phyloP scores from a whole-genome alignment of 257 asterid genomes.

The Salvia rosmarinus region DNA sequence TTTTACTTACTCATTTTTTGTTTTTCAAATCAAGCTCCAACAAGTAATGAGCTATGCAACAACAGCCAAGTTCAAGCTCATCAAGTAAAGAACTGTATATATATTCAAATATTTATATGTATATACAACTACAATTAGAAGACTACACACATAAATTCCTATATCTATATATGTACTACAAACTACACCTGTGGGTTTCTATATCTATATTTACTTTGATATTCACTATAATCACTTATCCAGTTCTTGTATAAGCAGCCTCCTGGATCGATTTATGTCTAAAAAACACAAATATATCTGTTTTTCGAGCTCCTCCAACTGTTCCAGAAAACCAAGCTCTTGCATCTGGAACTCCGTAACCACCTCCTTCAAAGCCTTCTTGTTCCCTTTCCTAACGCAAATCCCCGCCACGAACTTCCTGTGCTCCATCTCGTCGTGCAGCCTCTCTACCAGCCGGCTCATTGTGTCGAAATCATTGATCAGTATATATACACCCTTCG shows the following conservation, averaged over 20 bases:
- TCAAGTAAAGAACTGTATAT: too few species aligned
- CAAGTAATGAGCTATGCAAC: too few species aligned
- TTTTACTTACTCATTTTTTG: too few species aligned
- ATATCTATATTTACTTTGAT: not conserved
- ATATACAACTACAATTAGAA: too few species aligned
- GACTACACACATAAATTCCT: too few species aligned
- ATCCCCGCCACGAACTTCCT: conserved; percentile 48
- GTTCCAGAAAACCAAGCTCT: conserved; percentile 45
- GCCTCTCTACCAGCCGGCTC: conserved; percentile 50
- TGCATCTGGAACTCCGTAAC: conserved; percentile 47
- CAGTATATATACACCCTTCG: conserved; percentile 61
- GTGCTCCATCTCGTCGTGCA: conserved; percentile 64
- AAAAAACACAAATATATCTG: conserved; percentile 65
- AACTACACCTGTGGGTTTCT: not conserved
- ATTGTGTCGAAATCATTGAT: conserved; percentile 68
- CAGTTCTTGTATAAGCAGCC: conserved; percentile 48
- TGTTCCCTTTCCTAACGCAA: conserved; percentile 50
- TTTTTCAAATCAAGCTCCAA: too few species aligned
- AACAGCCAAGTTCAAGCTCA: too few species aligned
- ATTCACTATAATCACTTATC: not conserved
- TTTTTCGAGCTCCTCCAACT: conserved; percentile 69
- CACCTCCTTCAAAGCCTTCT: conserved; percentile 54
- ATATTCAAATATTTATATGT: too few species aligned
- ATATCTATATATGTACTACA: too few species aligned
- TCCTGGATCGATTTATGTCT: conserved; percentile 63